Conservation (phyloP, 306 rosid genomes). For the Medicago arabica region DNA sequence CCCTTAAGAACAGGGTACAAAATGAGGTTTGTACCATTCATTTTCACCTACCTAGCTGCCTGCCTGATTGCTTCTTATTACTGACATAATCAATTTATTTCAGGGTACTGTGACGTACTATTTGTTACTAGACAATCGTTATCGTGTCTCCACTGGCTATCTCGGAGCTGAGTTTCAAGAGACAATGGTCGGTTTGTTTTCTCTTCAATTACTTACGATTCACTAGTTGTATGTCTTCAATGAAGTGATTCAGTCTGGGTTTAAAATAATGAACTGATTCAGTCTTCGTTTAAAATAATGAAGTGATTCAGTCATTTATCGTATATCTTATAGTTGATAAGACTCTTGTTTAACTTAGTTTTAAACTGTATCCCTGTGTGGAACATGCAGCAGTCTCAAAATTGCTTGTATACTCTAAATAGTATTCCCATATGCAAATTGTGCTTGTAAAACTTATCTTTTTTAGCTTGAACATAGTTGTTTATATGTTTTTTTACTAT, state of each 20-base stretch:
- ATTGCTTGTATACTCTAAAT: background rate
- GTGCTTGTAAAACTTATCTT: conserved; percentile 20
- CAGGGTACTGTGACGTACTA: conserved; percentile 97
- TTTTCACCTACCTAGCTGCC: conserved; percentile 29
- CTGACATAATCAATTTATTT: conserved; percentile 36
- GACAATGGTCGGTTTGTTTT: conserved; percentile 62
- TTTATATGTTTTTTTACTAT: conserved; percentile 24
- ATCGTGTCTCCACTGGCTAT: conserved; percentile 84
- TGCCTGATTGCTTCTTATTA: conserved; percentile 38
- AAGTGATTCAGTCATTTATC: conserved; percentile 34
- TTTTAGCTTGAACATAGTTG: conserved; percentile 35
- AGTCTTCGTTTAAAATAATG: background rate
- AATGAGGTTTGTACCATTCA: conserved; percentile 68
- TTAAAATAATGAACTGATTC: conserved; percentile 20
- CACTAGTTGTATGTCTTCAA: conserved; percentile 19
- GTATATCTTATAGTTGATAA: conserved; percentile 7
- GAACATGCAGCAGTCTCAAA: conserved; percentile 14
- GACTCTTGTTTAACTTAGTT: conserved; percentile 12
- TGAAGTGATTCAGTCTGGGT: conserved; percentile 3
- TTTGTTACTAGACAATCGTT: conserved; percentile 79
- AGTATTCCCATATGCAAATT: conserved; percentile 10
- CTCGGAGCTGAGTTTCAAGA: conserved; percentile 96
- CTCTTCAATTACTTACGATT: background rate
- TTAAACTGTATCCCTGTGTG: conserved; percentile 17
- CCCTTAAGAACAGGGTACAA: conserved; percentile 77